These are phyloP conservation scores for Iberis pinnata DNA, from an alignment of 345 rosid genomes.

Conservation along the genomic window DNA sequence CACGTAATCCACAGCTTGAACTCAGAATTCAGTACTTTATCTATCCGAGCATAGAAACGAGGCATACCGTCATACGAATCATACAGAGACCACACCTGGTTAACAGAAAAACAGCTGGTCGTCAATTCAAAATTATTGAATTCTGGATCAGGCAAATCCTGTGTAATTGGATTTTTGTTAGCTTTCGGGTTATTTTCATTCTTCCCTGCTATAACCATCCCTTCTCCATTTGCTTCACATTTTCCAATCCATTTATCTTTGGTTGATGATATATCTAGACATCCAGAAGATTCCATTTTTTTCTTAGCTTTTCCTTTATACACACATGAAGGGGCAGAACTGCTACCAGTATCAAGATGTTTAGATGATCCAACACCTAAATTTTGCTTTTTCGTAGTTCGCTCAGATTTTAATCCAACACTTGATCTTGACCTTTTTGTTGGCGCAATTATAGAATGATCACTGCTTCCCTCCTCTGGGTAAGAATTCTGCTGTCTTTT, in stretches of 20 bases:
- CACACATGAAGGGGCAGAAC: slow-evolving; percentile 21
- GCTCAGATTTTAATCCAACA: slow-evolving; percentile 18
- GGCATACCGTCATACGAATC: slow-evolving; percentile 78
- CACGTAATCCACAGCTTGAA: slow-evolving; percentile 65
- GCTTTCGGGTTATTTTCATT: slow-evolving; percentile 17
- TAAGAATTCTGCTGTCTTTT: slow-evolving; percentile 35
- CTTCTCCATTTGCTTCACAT: slow-evolving; percentile 27
- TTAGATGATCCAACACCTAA: slow-evolving; percentile 18
- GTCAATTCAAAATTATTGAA: slow-evolving; percentile 57
- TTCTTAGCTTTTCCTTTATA: slow-evolving; percentile 18
- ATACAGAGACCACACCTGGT: slow-evolving; percentile 83
- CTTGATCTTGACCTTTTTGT: slow-evolving; percentile 34
- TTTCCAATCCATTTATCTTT: slow-evolving; percentile 26
- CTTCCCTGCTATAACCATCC: slow-evolving; percentile 13
- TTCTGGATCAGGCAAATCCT: slow-evolving; percentile 57
- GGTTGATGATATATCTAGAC: slow-evolving; percentile 23
- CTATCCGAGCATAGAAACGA: slow-evolving; percentile 57
- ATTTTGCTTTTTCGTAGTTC: slow-evolving; percentile 18
- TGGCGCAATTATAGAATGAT: slow-evolving; percentile 31
- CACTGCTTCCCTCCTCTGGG: slow-evolving; percentile 29
- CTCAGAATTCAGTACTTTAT: slow-evolving; percentile 44
- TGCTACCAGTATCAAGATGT: slow-evolving; percentile 28
- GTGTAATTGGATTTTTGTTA: slow-evolving; percentile 11
- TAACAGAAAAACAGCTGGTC: slow-evolving; percentile 46
- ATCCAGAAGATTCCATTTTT: slow-evolving; percentile 23